These are phyloP conservation scores for Lyophyllum decastes DNA, from an alignment of 768 basidiomycete genomes.

Conservation along the genomic window DNA sequence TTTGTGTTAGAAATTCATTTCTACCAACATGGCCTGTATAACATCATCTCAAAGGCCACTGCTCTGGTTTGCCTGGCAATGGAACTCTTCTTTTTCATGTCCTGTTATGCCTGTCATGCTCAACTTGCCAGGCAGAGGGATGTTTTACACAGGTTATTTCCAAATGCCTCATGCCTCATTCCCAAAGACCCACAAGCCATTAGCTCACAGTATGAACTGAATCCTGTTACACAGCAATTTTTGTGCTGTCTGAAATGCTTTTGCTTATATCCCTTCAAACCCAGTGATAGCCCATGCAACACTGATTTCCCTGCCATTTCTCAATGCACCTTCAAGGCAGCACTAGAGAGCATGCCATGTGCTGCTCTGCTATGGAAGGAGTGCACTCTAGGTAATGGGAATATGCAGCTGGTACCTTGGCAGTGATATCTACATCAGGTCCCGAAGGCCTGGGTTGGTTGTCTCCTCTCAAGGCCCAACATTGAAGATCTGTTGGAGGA, in stretches of 20 bases:
- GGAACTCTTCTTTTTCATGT: background rate
- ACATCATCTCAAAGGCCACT: background rate
- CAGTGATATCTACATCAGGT: constrained; percentile 22
- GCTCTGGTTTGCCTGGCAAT: background rate
- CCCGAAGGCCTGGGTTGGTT: constrained; percentile 24
- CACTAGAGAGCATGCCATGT: constrained; percentile 13
- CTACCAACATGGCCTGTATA: background rate
- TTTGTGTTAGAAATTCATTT: background rate
- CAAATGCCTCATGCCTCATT: background rate
- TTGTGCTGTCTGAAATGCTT: no score
- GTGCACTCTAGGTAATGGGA: background rate
- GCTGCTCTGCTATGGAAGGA: constrained; percentile 18
- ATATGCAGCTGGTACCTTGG: constrained; percentile 4
- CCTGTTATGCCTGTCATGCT: background rate
- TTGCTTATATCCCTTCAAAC: no score
- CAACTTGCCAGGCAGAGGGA: no score
- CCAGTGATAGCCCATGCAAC: no score
- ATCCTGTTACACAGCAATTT: no score
- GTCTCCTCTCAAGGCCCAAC: constrained; percentile 23
- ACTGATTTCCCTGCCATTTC: background rate
- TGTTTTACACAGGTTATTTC: background rate
- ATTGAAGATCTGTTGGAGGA: constrained; percentile 30
- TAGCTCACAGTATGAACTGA: no score
- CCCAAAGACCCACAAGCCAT: no score
- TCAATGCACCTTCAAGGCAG: constrained; percentile 10